A percentile compares a stretch with the other conserved stretches of the same genome.
Conservation (phyloP, 2,329 filamentous ascomycete genomes). For the Simplicillium aogashimaense region DNA sequence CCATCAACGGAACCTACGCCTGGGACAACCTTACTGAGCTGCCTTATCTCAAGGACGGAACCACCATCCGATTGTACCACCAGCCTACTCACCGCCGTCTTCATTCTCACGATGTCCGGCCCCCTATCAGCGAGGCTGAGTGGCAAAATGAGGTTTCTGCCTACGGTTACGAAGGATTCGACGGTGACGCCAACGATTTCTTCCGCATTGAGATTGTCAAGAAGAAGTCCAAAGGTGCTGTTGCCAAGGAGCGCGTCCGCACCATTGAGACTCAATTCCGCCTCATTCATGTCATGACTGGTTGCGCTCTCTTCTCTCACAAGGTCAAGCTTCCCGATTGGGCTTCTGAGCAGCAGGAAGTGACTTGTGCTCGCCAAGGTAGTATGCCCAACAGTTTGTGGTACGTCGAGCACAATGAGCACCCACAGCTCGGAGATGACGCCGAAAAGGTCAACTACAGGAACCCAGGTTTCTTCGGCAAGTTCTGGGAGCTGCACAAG, state of each 20-base stretch:
- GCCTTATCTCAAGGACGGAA: slow-evolving; percentile 66
- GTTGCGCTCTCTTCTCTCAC: slow-evolving; percentile 92
- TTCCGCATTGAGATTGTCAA: slow-evolving; percentile 95
- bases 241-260: slow-evolving; percentile 75
- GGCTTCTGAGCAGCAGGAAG: slow-evolving; percentile 97
- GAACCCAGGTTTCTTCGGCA: slow-evolving; percentile 89
- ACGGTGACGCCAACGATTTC: slow-evolving; percentile 91
- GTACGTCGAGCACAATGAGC: slow-evolving; percentile 89
- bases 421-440: slow-evolving; percentile 62
- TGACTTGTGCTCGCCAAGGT: slow-evolving; percentile 88
- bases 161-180: slow-evolving; percentile 94
- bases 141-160: slow-evolving; percentile 97
- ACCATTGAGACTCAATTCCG: slow-evolving; percentile 97
- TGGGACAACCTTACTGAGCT: slow-evolving; percentile 68
- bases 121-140: slow-evolving; percentile 75
- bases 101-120: slow-evolving; percentile 90
- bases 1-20: slow-evolving; percentile 69
- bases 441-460: slow-evolving; percentile 95
- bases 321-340: slow-evolving; percentile 98
- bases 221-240: slow-evolving; percentile 67
- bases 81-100: slow-evolving; percentile 73
- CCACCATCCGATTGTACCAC: slow-evolving; percentile 77
- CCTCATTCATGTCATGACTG: slow-evolving; percentile 92
- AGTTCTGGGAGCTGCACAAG: slow-evolving; percentile 93
- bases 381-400: slow-evolving; percentile 94